Percentiles rank a stretch among this genome's conserved stretches.
phyloP scores from a whole-genome alignment of 495 filamentous ascomycete genomes.

The Trichoderma erinaceum region DNA sequence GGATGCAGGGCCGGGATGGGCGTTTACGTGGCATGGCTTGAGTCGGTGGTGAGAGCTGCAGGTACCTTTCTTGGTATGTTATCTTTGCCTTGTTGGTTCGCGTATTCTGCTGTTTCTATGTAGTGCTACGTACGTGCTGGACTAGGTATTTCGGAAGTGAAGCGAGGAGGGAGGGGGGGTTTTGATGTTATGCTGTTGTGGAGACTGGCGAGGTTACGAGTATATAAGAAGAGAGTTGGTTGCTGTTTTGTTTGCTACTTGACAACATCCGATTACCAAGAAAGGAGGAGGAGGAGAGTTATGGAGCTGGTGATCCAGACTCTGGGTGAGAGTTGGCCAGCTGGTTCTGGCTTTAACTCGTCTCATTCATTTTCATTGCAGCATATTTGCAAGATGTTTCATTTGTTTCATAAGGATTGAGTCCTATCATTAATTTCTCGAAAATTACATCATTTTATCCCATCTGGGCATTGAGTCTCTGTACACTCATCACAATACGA shows the following conservation, averaged over 20 bases:
- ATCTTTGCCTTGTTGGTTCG: not conserved
- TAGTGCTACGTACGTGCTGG: not conserved
- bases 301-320: not conserved
- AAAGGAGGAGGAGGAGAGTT: not conserved
- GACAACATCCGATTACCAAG: not conserved
- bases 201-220: not conserved
- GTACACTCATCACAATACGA: not conserved
- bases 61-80: not conserved
- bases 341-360: not conserved
- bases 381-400: not conserved
- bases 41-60: slow-evolving; percentile 10
- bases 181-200: not conserved
- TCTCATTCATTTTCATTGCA: not conserved
- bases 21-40: slow-evolving; percentile 12
- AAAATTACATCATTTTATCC: too few species aligned
- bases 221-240: not conserved
- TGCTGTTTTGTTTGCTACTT: not conserved
- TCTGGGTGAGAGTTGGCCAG: not conserved
- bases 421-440: too few species aligned
- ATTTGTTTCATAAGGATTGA: not conserved
- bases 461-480: too few species aligned
- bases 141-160: not conserved
- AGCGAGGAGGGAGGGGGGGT: not conserved
- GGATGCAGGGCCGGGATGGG: not conserved
- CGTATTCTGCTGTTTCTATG: not conserved